These are phyloP conservation scores for Dactylellina leptospora DNA, from an alignment of 2,329 filamentous ascomycete species.

Conservation along the genomic window DNA sequence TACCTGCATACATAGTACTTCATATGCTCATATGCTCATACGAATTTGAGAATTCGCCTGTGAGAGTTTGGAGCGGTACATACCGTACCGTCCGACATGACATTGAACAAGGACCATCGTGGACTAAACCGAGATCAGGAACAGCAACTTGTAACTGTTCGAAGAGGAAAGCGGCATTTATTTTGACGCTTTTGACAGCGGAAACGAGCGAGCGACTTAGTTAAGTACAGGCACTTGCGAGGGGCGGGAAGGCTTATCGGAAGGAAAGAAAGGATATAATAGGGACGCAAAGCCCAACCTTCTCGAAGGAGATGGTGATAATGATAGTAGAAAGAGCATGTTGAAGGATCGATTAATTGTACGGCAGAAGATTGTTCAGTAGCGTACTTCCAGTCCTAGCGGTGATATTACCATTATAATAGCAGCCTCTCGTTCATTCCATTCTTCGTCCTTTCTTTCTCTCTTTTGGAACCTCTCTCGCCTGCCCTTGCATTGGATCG, in stretches of 20 bases:
- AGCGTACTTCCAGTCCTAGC: too few relatives aligned
- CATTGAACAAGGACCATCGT: neutral
- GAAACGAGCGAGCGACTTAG: neutral
- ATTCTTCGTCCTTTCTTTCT: neutral
- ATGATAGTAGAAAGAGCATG: neutral
- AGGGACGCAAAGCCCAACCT: neutral
- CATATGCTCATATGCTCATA: neutral
- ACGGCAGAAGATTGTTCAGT: too few relatives aligned
- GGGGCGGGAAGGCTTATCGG: slow-evolving; percentile 12
- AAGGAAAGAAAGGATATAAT: neutral
- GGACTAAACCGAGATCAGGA: slow-evolving; percentile 29
- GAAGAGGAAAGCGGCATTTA: slow-evolving; percentile 34
- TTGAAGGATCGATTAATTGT: neutral
- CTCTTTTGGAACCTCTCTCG: neutral
- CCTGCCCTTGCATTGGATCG: neutral
- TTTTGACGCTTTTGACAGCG: neutral
- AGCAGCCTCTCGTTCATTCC: neutral
- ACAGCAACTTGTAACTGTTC: slow-evolving; percentile 22
- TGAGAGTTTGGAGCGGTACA: neutral
- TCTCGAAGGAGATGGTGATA: neutral
- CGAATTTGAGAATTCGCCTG: neutral
- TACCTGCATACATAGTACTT: slow-evolving; percentile 13
- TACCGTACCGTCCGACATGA: neutral
- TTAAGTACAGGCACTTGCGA: neutral
- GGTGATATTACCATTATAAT: neutral